A percentile compares a stretch with the other conserved stretches of the same genome.
phyloP scores from a whole-genome alignment of 129 eudicot genomes.

The Chrysanthemum lavandulifolium region DNA sequence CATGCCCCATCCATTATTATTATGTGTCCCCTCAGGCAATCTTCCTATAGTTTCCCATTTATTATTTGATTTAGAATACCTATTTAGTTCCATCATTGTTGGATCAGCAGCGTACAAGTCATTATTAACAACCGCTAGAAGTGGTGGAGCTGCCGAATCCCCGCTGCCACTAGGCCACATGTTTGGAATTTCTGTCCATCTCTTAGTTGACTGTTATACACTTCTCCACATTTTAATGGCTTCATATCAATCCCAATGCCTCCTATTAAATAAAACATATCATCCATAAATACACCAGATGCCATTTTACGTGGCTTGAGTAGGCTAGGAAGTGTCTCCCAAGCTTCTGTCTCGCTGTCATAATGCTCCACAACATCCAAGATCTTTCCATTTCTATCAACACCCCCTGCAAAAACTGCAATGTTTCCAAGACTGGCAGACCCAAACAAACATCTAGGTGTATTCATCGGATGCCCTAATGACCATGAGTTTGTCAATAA shows the following conservation, averaged over 20 bases:
- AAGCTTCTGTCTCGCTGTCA: slow-evolving; percentile 52
- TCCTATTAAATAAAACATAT: slow-evolving; percentile 75
- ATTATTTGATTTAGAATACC: too few relatives aligned
- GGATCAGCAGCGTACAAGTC: slow-evolving; percentile 3
- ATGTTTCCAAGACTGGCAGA: slow-evolving; percentile 78
- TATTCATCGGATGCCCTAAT: slow-evolving; percentile 56
- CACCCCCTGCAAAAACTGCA: slow-evolving; percentile 50
- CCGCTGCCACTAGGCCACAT: slow-evolving; percentile 46
- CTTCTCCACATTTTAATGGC: slow-evolving; percentile 79
- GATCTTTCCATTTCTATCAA: too few relatives aligned
- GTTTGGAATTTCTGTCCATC: slow-evolving; percentile 71
- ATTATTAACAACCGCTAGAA: slow-evolving; percentile 76
- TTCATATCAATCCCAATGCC: slow-evolving; percentile 51
- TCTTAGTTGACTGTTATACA: slow-evolving; percentile 35
- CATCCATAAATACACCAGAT: slow-evolving; percentile 78
- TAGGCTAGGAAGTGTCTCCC: slow-evolving; percentile 66
- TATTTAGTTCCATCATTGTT: too few relatives aligned
- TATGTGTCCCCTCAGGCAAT: slow-evolving; percentile 64
- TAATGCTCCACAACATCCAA: too few relatives aligned
- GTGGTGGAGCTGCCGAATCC: slow-evolving; percentile 51
- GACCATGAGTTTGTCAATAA: slow-evolving; percentile 73
- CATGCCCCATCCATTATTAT: slow-evolving; percentile 84
- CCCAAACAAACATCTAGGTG: slow-evolving; percentile 71
- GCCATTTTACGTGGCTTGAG: slow-evolving; percentile 70
- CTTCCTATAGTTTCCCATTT: slow-evolving; percentile 54